Percentiles rank a stretch among this genome's conserved stretches.
phyloP scores from a whole-genome alignment of 352 stramenopile genomes.

The Pythium periplocum region DNA sequence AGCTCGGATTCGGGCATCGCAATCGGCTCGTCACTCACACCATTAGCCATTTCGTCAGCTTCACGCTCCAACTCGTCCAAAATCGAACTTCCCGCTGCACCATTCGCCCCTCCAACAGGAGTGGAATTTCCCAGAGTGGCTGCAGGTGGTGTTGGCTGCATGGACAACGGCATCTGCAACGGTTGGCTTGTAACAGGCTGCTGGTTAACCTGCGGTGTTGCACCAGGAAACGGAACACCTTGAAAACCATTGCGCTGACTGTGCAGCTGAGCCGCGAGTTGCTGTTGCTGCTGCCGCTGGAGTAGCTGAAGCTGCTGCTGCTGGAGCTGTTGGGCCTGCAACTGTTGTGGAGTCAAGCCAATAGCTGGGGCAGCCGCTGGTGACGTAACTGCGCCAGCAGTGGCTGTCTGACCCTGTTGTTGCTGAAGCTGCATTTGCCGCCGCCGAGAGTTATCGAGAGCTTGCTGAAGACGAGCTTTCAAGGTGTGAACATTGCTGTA shows the following conservation, averaged over 20 bases:
- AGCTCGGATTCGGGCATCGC: conserved; percentile 82
- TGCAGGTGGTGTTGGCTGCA: conserved; percentile 12
- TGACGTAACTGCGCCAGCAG: background rate
- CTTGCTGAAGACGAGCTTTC: conserved; percentile 76
- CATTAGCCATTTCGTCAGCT: conserved; percentile 83
- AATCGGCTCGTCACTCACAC: conserved; percentile 71
- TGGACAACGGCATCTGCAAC: conserved; percentile 39
- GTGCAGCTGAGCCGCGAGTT: conserved; percentile 70
- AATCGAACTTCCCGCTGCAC: conserved; percentile 58
- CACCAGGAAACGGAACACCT: conserved; percentile 49
- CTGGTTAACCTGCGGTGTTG: conserved; percentile 23
- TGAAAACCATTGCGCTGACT: conserved; percentile 59
- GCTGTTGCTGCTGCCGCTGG: conserved; percentile 59
- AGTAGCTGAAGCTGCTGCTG: conserved; percentile 58
- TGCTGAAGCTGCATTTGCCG: conserved; percentile 76
- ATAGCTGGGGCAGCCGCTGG: background rate
- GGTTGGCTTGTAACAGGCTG: conserved; percentile 31
- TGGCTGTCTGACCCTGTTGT: conserved; percentile 18
- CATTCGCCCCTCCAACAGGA: background rate
- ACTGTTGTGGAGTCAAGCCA: conserved; percentile 12
- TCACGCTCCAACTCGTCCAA: conserved; percentile 82
- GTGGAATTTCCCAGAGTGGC: conserved; percentile 1
- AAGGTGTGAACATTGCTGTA: conserved; percentile 87
- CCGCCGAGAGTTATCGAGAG: conserved; percentile 75
- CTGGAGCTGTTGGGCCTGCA: conserved; percentile 27